A percentile compares a stretch with the other conserved stretches of the same genome.
Conservation (phyloP, 2,329 filamentous ascomycete genomes). For the Pseudovirgaria hyperparasitica region DNA sequence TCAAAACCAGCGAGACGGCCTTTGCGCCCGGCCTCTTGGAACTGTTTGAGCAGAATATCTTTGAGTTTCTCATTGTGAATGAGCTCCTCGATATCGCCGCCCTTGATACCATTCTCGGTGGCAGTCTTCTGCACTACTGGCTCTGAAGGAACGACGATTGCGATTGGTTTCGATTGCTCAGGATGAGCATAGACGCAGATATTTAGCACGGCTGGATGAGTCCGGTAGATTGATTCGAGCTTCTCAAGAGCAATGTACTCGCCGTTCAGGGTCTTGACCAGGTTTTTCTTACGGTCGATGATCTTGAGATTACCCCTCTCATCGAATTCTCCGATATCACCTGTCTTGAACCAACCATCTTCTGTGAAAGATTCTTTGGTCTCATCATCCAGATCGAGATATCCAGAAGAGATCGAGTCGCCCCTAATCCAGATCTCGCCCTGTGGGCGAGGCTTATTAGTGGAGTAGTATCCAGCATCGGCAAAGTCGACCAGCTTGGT, state of each 20-base stretch:
- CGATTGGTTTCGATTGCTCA: conserved; percentile 65
- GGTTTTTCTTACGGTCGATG: conserved; percentile 95
- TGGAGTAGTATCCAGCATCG: conserved; percentile 74
- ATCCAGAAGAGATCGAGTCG: conserved; percentile 58
- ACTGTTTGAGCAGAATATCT: conserved; percentile 52
- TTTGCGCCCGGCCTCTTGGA: conserved; percentile 51
- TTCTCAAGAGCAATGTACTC: conserved; percentile 97
- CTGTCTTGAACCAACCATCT: conserved; percentile 95
- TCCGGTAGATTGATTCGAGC: conserved; percentile 82
- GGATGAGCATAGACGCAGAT: conserved; percentile 76
- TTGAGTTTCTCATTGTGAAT: conserved; percentile 55
- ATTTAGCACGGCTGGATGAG: conserved; percentile 65
- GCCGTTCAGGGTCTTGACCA: conserved; percentile 88
- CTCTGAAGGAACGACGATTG: conserved; percentile 58
- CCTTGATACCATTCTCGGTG: conserved; percentile 45
- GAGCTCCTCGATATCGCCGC: conserved; percentile 53
- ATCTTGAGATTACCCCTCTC: conserved; percentile 66
- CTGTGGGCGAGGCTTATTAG: conserved; percentile 65
- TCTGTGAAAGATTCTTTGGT: conserved; percentile 62
- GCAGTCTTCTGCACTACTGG: conserved; percentile 43
- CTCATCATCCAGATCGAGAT: conserved; percentile 78
- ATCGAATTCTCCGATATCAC: conserved; percentile 88
- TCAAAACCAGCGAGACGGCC: conserved; percentile 60
- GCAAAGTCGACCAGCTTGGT: conserved; percentile 84
- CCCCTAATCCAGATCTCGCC: conserved; percentile 90